These are phyloP conservation scores for Sarocladiaceae sp. DNA, from an alignment of 2,329 filamentous ascomycete species.

Conservation along the genomic window DNA sequence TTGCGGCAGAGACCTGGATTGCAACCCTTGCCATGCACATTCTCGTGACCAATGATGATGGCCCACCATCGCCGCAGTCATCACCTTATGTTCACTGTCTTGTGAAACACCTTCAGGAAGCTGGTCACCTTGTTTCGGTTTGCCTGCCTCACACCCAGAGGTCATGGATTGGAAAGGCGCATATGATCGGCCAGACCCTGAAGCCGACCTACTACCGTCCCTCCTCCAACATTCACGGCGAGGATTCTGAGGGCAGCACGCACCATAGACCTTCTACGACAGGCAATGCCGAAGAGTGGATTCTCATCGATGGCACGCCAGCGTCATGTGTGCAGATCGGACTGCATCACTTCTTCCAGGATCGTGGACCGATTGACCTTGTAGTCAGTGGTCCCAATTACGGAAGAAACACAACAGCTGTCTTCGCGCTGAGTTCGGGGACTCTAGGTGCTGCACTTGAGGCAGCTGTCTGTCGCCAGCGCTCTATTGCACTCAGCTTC, in stretches of 20 bases:
- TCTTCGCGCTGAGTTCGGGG: constrained; percentile 74
- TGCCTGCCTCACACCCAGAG: constrained; percentile 87
- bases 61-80: constrained; percentile 71
- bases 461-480: constrained; percentile 65
- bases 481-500: constrained; percentile 79
- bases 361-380: constrained; percentile 68
- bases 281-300: constrained; percentile 67
- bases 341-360: constrained; percentile 72
- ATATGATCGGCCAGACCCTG: constrained; percentile 86
- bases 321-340: constrained; percentile 81
- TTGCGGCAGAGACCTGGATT: neutral
- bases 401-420: constrained; percentile 74
- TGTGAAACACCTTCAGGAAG: constrained; percentile 63
- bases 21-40: constrained; percentile 49
- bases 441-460: constrained; percentile 76
- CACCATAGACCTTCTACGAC: constrained; percentile 53
- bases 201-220: constrained; percentile 80
- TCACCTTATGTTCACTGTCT: constrained; percentile 78
- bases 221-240: constrained; percentile 34
- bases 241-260: constrained; percentile 56
- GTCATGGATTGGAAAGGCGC: constrained; percentile 98
- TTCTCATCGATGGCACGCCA: constrained; percentile 76
- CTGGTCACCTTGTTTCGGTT: constrained; percentile 85
- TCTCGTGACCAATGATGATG: constrained; percentile 74
- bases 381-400: constrained; percentile 81